Conservation (phyloP, 352 stramenopile genomes). For the Nothophytophthora sp. region DNA sequence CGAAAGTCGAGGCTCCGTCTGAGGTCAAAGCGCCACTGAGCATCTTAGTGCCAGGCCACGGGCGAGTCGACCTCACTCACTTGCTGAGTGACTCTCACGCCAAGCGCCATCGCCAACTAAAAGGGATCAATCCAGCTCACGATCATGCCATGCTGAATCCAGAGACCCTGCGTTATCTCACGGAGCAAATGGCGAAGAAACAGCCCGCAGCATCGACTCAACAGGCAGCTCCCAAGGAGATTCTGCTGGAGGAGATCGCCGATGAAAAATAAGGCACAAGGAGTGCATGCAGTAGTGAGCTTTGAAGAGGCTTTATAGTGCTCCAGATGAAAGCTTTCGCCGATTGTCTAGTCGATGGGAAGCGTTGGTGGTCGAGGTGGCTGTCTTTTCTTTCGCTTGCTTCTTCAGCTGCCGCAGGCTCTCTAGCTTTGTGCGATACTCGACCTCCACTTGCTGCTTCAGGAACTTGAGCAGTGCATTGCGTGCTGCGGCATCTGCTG, state of each 20-base stretch:
- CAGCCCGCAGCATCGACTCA: conserved; percentile 25
- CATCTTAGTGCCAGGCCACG: conserved; percentile 47
- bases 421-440: conserved; percentile 60
- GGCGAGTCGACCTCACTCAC: conserved; percentile 47
- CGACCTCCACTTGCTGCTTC: conserved; percentile 36
- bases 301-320: not conserved
- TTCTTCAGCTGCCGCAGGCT: conserved; percentile 43
- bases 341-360: conserved; percentile 1
- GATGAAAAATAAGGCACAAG: conserved; percentile 57
- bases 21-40: conserved; percentile 13
- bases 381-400: conserved; percentile 16
- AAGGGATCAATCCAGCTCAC: conserved; percentile 20
- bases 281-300: not conserved
- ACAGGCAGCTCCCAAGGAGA: conserved; percentile 28
- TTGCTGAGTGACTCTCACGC: conserved; percentile 53
- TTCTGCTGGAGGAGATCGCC: conserved; percentile 36
- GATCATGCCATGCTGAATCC: conserved; percentile 57
- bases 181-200: conserved; percentile 54
- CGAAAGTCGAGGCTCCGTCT: conserved; percentile 33
- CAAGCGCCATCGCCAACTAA: conserved; percentile 40
- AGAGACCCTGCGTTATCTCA: conserved; percentile 53
- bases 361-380: not conserved
- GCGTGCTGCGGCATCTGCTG: conserved; percentile 7
- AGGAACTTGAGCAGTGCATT: conserved; percentile 50
- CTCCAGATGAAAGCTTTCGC: not conserved